A percentile compares a stretch with the other conserved stretches of the same genome.
These are phyloP conservation scores for Xylariomycetidae sp. DNA, from an alignment of 2,329 filamentous ascomycete species.

Conservation along the genomic window DNA sequence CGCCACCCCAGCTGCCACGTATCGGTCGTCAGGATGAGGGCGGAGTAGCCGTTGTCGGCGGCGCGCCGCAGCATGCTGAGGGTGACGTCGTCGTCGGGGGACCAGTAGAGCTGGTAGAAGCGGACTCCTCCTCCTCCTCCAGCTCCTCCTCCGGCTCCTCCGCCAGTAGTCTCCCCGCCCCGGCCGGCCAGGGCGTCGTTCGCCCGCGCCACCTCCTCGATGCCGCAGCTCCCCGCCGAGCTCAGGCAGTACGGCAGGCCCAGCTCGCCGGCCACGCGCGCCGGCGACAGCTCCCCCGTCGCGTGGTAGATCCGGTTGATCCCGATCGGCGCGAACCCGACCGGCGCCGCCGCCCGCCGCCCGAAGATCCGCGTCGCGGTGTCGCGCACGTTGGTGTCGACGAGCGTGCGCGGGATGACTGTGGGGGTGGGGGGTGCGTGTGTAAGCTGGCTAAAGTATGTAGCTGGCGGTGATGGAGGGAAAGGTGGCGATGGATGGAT, in stretches of 20 bases:
- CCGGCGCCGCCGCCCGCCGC: constrained; percentile 51
- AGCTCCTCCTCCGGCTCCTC: not conserved
- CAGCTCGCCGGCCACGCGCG: constrained; percentile 53
- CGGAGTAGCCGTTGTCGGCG: constrained; percentile 46
- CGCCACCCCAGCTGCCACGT: constrained; percentile 60
- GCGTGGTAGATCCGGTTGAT: constrained; percentile 62
- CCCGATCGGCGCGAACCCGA: constrained; percentile 59
- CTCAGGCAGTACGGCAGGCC: constrained; percentile 54
- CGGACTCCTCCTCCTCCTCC: constrained; percentile 29
- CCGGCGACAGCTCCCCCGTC: constrained; percentile 51
- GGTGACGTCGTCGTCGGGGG: constrained; percentile 55
- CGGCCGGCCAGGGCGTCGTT: constrained; percentile 34
- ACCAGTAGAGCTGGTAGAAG: constrained; percentile 61
- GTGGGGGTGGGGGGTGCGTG: too few relatives aligned
- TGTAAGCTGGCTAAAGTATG: too few relatives aligned
- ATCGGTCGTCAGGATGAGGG: constrained; percentile 55
- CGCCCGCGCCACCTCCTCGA: constrained; percentile 51
- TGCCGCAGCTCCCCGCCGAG: constrained; percentile 48
- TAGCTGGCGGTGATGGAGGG: too few relatives aligned
- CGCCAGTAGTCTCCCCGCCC: not conserved
- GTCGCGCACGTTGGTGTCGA: constrained; percentile 55
- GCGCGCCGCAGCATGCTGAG: constrained; percentile 51
- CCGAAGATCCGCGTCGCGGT: constrained; percentile 54
- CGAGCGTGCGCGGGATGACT: constrained; percentile 55
- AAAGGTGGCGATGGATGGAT: too few relatives aligned